A percentile compares a stretch with the other conserved stretches of the same genome.
These are phyloP conservation scores for Sapria himalayana DNA, from an alignment of 345 rosid genomes.

Conservation along the genomic window DNA sequence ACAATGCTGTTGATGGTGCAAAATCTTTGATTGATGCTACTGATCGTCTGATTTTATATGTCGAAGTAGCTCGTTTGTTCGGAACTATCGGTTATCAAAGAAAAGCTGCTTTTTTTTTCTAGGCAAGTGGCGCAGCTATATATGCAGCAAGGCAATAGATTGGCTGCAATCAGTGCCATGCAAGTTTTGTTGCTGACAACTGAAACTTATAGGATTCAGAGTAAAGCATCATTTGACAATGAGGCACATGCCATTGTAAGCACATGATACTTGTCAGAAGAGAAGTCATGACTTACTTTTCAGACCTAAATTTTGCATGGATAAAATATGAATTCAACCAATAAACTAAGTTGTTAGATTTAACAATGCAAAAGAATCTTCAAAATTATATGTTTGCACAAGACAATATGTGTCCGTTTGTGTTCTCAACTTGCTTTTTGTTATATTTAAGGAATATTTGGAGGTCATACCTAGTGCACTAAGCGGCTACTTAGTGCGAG, in stretches of 20 bases:
- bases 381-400: no score
- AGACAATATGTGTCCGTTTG: no score
- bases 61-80: conserved; percentile 84
- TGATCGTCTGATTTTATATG: conserved; percentile 69
- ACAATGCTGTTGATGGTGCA: conserved; percentile 91
- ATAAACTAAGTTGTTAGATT: no score
- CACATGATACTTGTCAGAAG: no score
- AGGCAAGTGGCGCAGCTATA: conserved; percentile 96
- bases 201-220: conserved; percentile 78
- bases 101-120: conserved; percentile 93
- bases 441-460: no score
- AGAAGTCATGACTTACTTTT: no score
- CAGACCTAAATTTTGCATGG: no score
- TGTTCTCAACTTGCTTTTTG: no score
- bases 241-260: conserved; percentile 30
- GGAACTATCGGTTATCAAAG: conserved; percentile 83
- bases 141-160: conserved; percentile 75
- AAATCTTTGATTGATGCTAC: conserved; percentile 86
- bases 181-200: conserved; percentile 90
- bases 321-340: no score
- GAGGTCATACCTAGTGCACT: no score
- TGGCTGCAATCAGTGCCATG: conserved; percentile 93
- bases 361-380: no score
- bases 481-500: no score
- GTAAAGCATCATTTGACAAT: conserved; percentile 54